Evolutionary conservation across 345 rosid genomes (phyloP), one percentile per base, ranked within the genome.

Genomic region (Nephelium lappaceum): DNA sequence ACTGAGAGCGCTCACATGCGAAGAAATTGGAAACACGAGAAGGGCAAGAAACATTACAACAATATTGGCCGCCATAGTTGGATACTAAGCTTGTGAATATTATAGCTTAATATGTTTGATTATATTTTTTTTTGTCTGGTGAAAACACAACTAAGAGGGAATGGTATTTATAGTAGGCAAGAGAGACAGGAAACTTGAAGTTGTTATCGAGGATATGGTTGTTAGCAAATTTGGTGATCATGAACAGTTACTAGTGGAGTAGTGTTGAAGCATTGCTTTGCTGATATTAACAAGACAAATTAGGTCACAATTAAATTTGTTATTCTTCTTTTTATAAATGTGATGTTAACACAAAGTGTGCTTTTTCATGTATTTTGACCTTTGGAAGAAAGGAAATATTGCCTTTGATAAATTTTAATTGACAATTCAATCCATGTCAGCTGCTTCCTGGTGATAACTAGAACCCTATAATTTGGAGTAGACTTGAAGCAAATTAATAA

Each of bases 191-290:
- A 66, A 68, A 36, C 68, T 71, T 81, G 86, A 86, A 85, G 93
- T 86, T 75, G 92, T 86, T 83, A 77, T 36, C 36, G 49, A 51
- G 72, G 83, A 73, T 78, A 78, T 66, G 79, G 88, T 86, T 71
- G 97, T 89, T 91, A 83, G 86, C 67, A 85, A 77, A 88, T 87
- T 92, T 80, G 96, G 92, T 88, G 87, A 88, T 86, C 79, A 77
- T 80, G 81, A 90, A 81, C 64, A 47, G 45, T 38, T 53, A n/a
- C 47, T 25, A 72, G 80, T 81, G 84, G 86, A 83, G 83, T 65
- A 81, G 84, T 36, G 69, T 65, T 68, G 69, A 81, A 85, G 85
- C 80, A 74, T 51, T 47, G 49, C 58, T 78, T 4, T 23, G 60
- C 21, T 53, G 60, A 53, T 53, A 14, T 3, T 41, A 65, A 72